Evolutionary conservation across 176 grass and related monocot species (phyloP), one percentile per base, ranked within the genome.

Genomic region (Microstegium vimineum): DNA sequence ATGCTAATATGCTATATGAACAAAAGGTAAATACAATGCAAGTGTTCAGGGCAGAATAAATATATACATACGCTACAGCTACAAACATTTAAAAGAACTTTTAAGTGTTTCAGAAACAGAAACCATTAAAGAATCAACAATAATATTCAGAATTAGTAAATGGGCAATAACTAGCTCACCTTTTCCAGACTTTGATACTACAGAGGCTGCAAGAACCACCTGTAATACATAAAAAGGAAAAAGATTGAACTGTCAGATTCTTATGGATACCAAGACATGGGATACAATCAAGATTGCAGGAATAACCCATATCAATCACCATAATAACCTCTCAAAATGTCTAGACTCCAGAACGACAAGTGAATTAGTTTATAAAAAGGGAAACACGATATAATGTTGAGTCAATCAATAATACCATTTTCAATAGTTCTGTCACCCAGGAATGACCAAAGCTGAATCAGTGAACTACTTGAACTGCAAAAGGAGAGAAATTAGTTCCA

Each of bases 111-210:
- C 32, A 74, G 47, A 4, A 84, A 43, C 42, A 42, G 40, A 73
- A 46, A 46, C 4, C 31, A 26, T 70, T 30, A 26, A 66, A 3
- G 62, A 66, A 71, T 66, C 16, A 34, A 47, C 10, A 64, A 65
- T 23, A 23, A 40, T 31, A 69, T 6, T 54, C 40, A 30, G 33
- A 31, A 46, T 57, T 20, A 57, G 33, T 25, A 46, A 90, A 38
- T 38, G 10, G 20, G 10, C 34, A 72, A 80, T 76, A 65, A 81
- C 34, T 30, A 73, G 62, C 82, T 78, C 38, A 93, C 94, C 94
- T 89, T 93, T 97, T 81, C 94, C 94, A 62, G 89, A 87, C 76
- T 97, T 93, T 15, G 89, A 83, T 80, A 97, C 72, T 54, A 93
- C 74, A 77, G 94, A 93, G 76, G 84, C 81, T 34, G 94, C 91